A percentile compares a stretch with the other conserved stretches of the same genome.
phyloP scores from a whole-genome alignment of 495 filamentous ascomycete species.

The Neohortaea acidophila region DNA sequence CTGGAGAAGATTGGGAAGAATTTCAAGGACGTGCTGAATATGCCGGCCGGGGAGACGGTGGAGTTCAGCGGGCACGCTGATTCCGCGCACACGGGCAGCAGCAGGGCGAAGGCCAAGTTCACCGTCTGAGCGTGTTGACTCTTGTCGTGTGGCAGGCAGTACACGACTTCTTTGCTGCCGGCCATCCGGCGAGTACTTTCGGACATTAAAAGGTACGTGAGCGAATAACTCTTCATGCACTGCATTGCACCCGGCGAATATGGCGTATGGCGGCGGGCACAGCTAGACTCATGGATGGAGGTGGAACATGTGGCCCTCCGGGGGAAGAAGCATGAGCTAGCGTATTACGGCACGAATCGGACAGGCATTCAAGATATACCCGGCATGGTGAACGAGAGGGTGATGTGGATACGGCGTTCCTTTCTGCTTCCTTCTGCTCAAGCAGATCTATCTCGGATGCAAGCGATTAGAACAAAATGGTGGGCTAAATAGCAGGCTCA shows the following conservation, averaged over 20 bases:
- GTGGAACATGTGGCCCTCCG: conserved; percentile 5
- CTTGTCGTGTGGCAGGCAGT: neutral
- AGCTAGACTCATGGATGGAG: neutral
- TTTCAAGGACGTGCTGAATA: conserved; percentile 79
- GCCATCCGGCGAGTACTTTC: neutral
- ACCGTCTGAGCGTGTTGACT: conserved; percentile 39
- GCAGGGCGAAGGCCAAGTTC: conserved; percentile 87
- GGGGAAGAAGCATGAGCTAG: neutral
- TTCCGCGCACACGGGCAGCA: conserved; percentile 79
- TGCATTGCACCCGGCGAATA: conserved; percentile 1
- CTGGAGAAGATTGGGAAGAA: conserved; percentile 66
- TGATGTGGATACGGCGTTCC: neutral
- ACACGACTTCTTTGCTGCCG: too few species aligned
- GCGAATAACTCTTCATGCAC: neutral
- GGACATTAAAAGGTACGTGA: neutral
- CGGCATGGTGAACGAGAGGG: too few species aligned
- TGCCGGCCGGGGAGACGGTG: conserved; percentile 57
- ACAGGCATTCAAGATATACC: neutral
- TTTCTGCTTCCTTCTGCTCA: too few species aligned
- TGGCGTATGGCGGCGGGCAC: neutral
- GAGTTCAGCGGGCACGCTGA: conserved; percentile 98
- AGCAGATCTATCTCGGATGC: too few species aligned
- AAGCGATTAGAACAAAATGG: too few species aligned
- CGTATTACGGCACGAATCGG: neutral
- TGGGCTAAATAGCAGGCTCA: too few species aligned